Evolutionary conservation across 305 asterid species (phyloP).

Genomic region (Fraxinus greggii): DNA sequence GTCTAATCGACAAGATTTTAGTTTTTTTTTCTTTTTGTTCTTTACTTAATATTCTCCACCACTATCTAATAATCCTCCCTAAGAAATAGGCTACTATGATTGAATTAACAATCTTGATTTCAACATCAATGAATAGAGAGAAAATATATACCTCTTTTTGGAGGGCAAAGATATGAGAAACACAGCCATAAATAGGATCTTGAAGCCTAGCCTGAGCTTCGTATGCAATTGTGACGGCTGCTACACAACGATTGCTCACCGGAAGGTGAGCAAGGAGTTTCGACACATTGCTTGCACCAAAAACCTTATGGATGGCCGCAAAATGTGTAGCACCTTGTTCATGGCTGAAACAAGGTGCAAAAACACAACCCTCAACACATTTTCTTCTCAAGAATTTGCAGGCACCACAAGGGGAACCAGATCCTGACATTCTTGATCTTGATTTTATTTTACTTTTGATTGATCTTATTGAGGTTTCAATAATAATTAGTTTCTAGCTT

Average conservation of each 20-base stretch:
- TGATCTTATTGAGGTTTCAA: not conserved
- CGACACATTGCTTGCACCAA: slow-evolving; percentile 94
- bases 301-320: slow-evolving; percentile 89
- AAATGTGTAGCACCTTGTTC: slow-evolving; percentile 91
- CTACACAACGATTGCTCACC: slow-evolving; percentile 65
- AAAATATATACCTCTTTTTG: slow-evolving; percentile 71
- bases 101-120: not conserved
- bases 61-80: not conserved
- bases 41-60: not conserved
- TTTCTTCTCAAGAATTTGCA: slow-evolving; percentile 95
- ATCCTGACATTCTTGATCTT: slow-evolving; percentile 52
- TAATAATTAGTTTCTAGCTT: not conserved
- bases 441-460: not conserved
- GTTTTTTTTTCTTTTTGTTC: too few species aligned
- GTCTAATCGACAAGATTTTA: too few species aligned
- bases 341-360: slow-evolving; percentile 90
- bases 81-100: not conserved
- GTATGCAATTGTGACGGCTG: slow-evolving; percentile 81
- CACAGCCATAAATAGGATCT: slow-evolving; percentile 96
- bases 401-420: slow-evolving; percentile 94
- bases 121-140: not conserved
- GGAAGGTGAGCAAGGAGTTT: slow-evolving; percentile 85
- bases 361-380: slow-evolving; percentile 84
- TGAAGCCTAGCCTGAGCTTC: slow-evolving; percentile 98
- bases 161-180: slow-evolving; percentile 91